Conservation (phyloP, 2,329 filamentous ascomycete species). For the Hypomyces rosellus region DNA sequence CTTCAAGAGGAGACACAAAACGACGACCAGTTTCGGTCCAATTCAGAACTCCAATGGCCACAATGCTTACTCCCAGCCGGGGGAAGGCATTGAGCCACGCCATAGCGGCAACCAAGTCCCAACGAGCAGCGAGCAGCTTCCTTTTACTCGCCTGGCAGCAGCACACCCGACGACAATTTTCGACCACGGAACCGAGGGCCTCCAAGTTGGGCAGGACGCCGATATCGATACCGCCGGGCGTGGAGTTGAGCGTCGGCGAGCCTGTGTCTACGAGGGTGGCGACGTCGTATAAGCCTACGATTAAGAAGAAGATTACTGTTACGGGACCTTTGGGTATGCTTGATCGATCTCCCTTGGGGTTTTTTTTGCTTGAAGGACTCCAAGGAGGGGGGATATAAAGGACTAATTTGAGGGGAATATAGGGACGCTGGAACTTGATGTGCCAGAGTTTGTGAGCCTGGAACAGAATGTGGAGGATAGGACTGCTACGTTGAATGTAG, state of each 20-base stretch:
- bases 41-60: slow-evolving; percentile 24
- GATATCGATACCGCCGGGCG: slow-evolving; percentile 75
- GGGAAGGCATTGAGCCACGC: slow-evolving; percentile 55
- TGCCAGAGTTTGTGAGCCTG: slow-evolving; percentile 75
- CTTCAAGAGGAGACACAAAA: neutral
- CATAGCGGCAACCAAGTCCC: slow-evolving; percentile 36
- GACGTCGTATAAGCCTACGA: slow-evolving; percentile 55
- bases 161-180: slow-evolving; percentile 67
- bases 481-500: slow-evolving; percentile 62
- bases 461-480: slow-evolving; percentile 57
- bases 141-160: neutral
- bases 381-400: slow-evolving; percentile 6
- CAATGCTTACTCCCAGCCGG: slow-evolving; percentile 61
- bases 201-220: slow-evolving; percentile 85
- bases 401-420: slow-evolving; percentile 11
- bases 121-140: neutral
- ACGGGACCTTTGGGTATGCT: slow-evolving; percentile 70
- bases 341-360: neutral
- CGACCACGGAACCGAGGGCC: slow-evolving; percentile 55
- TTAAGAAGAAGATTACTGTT: slow-evolving; percentile 64
- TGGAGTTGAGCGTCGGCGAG: slow-evolving; percentile 67
- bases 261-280: slow-evolving; percentile 47
- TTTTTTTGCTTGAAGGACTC: neutral
- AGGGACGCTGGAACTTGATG: slow-evolving; percentile 69
- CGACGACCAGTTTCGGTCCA: too few species aligned